phyloP scores from a whole-genome alignment of 352 stramenopile species.

The Pythium oligandrum region DNA sequence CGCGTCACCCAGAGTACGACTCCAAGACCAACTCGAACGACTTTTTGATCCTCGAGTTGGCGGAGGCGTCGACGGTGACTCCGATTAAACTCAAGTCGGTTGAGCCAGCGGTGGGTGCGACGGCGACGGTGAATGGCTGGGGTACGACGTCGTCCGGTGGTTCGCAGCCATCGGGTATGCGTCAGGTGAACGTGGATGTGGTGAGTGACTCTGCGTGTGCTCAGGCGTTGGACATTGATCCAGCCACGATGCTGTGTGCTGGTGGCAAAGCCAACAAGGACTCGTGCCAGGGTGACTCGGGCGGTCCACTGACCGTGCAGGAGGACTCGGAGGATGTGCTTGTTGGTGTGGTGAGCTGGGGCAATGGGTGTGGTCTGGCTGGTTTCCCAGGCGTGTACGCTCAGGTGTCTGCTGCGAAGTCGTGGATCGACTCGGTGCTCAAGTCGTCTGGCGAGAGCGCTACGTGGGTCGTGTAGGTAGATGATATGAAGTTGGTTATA shows the following conservation, averaged over 20 bases:
- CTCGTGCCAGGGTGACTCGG: constrained; percentile 21
- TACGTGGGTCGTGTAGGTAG: too few relatives aligned
- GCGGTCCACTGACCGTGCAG: constrained; percentile 7
- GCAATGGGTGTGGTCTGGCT: constrained; percentile 11
- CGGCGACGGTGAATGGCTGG: constrained; percentile 8
- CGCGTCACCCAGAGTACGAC: constrained; percentile 42
- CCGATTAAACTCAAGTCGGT: constrained; percentile 17
- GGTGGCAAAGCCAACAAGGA: constrained; percentile 13
- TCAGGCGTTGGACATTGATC: constrained; percentile 4
- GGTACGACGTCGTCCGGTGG: too few relatives aligned
- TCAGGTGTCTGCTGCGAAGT: too few relatives aligned
- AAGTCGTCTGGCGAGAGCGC: too few relatives aligned
- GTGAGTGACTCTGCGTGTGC: constrained; percentile 4
- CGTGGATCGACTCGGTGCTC: too few relatives aligned
- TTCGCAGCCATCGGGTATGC: constrained; percentile 11
- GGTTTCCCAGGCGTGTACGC: constrained; percentile 11
- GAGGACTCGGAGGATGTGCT: constrained; percentile 1
- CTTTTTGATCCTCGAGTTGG: constrained; percentile 53
- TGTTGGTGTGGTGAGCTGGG: constrained; percentile 20
- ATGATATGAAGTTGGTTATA: too few relatives aligned
- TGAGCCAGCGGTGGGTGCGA: background rate
- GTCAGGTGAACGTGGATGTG: constrained; percentile 6
- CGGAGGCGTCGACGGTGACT: constrained; percentile 26
- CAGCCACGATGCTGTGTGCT: constrained; percentile 17
- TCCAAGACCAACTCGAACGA: constrained; percentile 40